Evolutionary conservation across 352 stramenopile species (phyloP).

Genomic region (Phytopythium helicoides): DNA sequence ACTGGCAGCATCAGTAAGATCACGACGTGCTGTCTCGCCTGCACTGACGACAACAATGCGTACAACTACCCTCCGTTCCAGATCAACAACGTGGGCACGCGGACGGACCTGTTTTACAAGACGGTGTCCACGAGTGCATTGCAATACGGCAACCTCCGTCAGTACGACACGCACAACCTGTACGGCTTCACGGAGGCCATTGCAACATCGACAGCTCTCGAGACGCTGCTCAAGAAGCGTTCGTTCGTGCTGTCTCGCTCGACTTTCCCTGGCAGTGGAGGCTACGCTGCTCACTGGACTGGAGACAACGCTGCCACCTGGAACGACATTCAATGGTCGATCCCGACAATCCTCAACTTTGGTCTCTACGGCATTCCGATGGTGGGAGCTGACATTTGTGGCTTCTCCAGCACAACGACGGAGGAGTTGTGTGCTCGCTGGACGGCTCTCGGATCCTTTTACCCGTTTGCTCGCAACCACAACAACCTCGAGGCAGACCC

Average conservation of each 20-base stretch:
- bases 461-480: slow-evolving; percentile 82
- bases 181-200: slow-evolving; percentile 79
- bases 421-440: slow-evolving; percentile 78
- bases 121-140: slow-evolving; percentile 64
- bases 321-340: slow-evolving; percentile 72
- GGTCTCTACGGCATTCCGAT: slow-evolving; percentile 80
- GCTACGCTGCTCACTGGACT: slow-evolving; percentile 69
- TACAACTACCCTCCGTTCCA: slow-evolving; percentile 53
- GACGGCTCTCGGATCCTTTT: slow-evolving; percentile 72
- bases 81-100: slow-evolving; percentile 51
- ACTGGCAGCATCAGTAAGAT: slow-evolving; percentile 26
- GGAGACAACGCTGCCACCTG: slow-evolving; percentile 81
- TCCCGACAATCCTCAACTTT: slow-evolving; percentile 69
- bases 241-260: slow-evolving; percentile 77
- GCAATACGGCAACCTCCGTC: slow-evolving; percentile 45
- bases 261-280: slow-evolving; percentile 63
- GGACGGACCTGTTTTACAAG: slow-evolving; percentile 35
- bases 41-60: slow-evolving; percentile 35
- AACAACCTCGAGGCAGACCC: slow-evolving; percentile 53
- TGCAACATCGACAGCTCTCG: slow-evolving; percentile 49
- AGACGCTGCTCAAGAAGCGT: slow-evolving; percentile 49
- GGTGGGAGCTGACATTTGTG: slow-evolving; percentile 79
- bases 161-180: slow-evolving; percentile 84
- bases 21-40: slow-evolving; percentile 48
- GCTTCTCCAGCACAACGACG: slow-evolving; percentile 50